Conservation (phyloP, 1,139 yeast species). For the Nakaseomyces kungkrabaensis region DNA sequence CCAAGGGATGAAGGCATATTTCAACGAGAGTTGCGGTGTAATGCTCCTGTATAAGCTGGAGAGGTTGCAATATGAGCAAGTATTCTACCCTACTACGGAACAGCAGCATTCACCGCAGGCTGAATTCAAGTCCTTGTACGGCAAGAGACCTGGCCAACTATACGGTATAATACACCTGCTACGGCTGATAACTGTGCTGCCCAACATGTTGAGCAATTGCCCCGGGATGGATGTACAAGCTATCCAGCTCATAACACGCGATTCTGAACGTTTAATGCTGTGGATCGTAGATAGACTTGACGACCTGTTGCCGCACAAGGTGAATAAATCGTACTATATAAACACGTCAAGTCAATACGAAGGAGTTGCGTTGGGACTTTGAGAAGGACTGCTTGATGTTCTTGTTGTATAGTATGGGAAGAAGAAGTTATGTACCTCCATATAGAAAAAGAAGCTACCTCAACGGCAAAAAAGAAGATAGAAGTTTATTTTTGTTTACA, state of each 20-base stretch:
- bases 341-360: constrained; percentile 30
- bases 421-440: too few species aligned
- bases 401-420: background rate
- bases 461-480: too few species aligned
- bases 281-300: constrained; percentile 20
- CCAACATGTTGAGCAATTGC: constrained; percentile 59
- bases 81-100: constrained; percentile 28
- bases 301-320: constrained; percentile 9
- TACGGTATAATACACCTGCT: constrained; percentile 78
- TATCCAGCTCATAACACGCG: constrained; percentile 21
- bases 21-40: constrained; percentile 64
- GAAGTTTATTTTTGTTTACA: too few species aligned
- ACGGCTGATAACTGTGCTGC: constrained; percentile 64
- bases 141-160: constrained; percentile 32
- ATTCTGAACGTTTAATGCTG: constrained; percentile 20
- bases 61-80: constrained; percentile 63
- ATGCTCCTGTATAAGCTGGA: constrained; percentile 75
- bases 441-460: too few species aligned
- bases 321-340: constrained; percentile 13
- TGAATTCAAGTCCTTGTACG: background rate
- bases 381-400: background rate
- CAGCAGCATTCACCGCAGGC: constrained; percentile 28
- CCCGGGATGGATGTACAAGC: constrained; percentile 77
- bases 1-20: constrained; percentile 63
- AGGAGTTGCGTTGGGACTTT: constrained; percentile 29